A percentile compares a stretch with the other conserved stretches of the same genome.
Conservation (phyloP, 2,329 filamentous ascomycete species). For the Fusarium irregulare region DNA sequence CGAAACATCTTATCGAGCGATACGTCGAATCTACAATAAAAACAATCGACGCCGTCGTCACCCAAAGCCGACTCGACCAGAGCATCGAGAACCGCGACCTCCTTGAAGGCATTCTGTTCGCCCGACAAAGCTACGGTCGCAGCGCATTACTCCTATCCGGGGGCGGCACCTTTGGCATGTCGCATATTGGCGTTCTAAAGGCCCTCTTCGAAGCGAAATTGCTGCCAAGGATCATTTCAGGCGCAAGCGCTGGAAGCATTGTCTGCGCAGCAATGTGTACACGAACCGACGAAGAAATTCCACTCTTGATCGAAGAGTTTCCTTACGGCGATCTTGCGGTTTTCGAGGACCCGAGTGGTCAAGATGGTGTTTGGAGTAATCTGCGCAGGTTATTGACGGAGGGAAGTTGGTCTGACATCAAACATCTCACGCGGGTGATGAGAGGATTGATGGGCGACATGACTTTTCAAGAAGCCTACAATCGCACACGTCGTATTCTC, state of each 20-base stretch:
- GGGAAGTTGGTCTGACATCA: slow-evolving; percentile 86
- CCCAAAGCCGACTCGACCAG: slow-evolving; percentile 64
- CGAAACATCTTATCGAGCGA: slow-evolving; percentile 85
- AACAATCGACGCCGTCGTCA: slow-evolving; percentile 78
- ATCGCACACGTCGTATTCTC: slow-evolving; percentile 88
- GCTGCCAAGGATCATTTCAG: slow-evolving; percentile 87
- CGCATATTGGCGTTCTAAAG: slow-evolving; percentile 89
- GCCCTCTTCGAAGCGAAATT: slow-evolving; percentile 79
- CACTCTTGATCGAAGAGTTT: slow-evolving; percentile 74
- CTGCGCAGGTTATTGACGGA: slow-evolving; percentile 80
- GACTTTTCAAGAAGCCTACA: slow-evolving; percentile 96
- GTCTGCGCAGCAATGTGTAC: slow-evolving; percentile 84
- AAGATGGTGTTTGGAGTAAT: slow-evolving; percentile 74
- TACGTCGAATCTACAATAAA: slow-evolving; percentile 85
- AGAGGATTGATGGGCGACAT: slow-evolving; percentile 83
- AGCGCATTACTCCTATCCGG: slow-evolving; percentile 86
- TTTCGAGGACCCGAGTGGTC: slow-evolving; percentile 72
- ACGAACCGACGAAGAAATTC: slow-evolving; percentile 81
- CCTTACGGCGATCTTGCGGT: slow-evolving; percentile 84
- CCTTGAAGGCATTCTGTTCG: slow-evolving; percentile 75
- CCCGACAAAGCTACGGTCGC: slow-evolving; percentile 85
- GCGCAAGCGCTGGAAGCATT: slow-evolving; percentile 88
- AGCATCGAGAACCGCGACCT: slow-evolving; percentile 68
- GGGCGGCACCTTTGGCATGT: slow-evolving; percentile 91
- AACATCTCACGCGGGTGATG: slow-evolving; percentile 85